A percentile compares a stretch with the other conserved stretches of the same genome.
Evolutionary conservation across 2,329 filamentous ascomycete genomes (phyloP).

Genomic region (Clonostachys chloroleuca): DNA sequence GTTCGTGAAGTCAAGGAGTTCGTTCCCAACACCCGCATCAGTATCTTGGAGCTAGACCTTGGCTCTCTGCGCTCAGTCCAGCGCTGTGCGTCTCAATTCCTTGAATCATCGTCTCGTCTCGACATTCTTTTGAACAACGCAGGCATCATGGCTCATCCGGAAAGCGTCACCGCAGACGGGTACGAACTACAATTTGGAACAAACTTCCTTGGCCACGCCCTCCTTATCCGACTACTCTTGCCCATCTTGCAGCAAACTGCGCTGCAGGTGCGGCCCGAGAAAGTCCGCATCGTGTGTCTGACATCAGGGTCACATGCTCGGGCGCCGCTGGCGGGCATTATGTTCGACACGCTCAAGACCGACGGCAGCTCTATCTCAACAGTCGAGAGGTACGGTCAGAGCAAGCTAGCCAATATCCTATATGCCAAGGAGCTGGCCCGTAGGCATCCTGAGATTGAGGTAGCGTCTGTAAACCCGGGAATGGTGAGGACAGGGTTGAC

Average conservation of each 20-base stretch:
- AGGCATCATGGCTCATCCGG: slow-evolving; percentile 21
- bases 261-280: no score
- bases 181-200: slow-evolving; percentile 26
- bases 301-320: not conserved
- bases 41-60: slow-evolving; percentile 40
- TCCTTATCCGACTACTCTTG: slow-evolving; percentile 24
- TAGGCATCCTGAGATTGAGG: slow-evolving; percentile 8
- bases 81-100: not conserved
- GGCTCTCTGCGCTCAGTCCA: slow-evolving; percentile 29
- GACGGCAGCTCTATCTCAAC: slow-evolving; percentile 5
- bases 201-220: slow-evolving; percentile 23
- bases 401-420: slow-evolving; percentile 16
- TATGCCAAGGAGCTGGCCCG: slow-evolving; percentile 11
- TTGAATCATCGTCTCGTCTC: not conserved
- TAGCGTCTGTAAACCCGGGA: slow-evolving; percentile 12
- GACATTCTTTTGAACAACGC: slow-evolving; percentile 1
- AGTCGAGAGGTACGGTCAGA: slow-evolving; percentile 12
- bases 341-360: slow-evolving; percentile 13
- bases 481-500: slow-evolving; percentile 12
- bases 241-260: slow-evolving; percentile 10
- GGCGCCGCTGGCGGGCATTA: no score
- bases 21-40: not conserved
- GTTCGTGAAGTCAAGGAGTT: slow-evolving; percentile 31
- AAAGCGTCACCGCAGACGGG: slow-evolving; percentile 21
- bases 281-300: not conserved